These are phyloP conservation scores for Gentiana straminea DNA, from an alignment of 257 asterid genomes.

Conservation along the genomic window DNA sequence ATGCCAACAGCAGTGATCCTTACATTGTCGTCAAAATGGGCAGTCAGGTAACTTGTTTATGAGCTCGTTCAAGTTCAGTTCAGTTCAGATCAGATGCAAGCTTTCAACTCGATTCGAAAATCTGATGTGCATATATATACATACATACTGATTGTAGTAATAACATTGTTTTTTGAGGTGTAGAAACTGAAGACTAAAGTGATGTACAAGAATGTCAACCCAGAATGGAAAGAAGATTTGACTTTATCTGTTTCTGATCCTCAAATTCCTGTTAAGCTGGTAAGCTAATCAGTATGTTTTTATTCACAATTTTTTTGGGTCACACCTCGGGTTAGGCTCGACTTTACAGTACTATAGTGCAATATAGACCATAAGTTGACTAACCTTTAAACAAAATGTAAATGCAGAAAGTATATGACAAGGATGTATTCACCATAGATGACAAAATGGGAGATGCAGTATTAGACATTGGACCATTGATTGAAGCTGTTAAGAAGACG, in stretches of 20 bases:
- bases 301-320: neutral
- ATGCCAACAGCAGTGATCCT: slow-evolving; percentile 37
- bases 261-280: slow-evolving; percentile 42
- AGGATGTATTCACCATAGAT: slow-evolving; percentile 39
- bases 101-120: no score
- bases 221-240: slow-evolving; percentile 70
- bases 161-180: neutral
- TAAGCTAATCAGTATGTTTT: slow-evolving; percentile 10
- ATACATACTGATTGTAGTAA: no score
- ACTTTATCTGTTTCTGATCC: slow-evolving; percentile 49
- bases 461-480: slow-evolving; percentile 28
- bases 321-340: neutral
- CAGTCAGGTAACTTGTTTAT: slow-evolving; percentile 39
- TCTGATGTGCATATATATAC: no score
- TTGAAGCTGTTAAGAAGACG: slow-evolving; percentile 29
- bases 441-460: slow-evolving; percentile 88
- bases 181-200: slow-evolving; percentile 69
- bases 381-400: neutral
- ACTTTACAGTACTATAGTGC: neutral
- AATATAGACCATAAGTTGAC: neutral
- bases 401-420: slow-evolving; percentile 55
- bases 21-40: slow-evolving; percentile 37
- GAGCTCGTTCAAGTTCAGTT: neutral
- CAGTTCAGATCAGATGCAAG: neutral
- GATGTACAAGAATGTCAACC: slow-evolving; percentile 48